Evolutionary conservation across 75 land plant genomes (phyloP).

Genomic region (Pinus tabuliformis): DNA sequence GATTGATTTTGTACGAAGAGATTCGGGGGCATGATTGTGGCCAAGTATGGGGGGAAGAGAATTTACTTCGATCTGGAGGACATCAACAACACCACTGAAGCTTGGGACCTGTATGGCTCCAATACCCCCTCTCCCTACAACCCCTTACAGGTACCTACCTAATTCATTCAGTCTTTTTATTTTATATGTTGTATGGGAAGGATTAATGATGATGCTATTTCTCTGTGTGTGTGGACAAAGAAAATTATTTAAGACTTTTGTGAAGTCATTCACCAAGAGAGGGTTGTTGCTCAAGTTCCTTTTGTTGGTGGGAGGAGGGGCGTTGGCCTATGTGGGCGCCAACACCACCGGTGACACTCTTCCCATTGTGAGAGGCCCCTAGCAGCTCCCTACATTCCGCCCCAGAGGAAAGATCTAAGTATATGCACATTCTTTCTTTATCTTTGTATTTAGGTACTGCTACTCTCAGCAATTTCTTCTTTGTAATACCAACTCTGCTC

Average conservation of each 20-base stretch:
- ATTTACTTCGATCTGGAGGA: slow-evolving; percentile 96
- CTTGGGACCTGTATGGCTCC: slow-evolving; percentile 95
- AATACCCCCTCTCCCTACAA: slow-evolving; percentile 96
- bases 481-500: too few species aligned
- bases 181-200: not conserved
- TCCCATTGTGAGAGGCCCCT: slow-evolving; percentile 92
- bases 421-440: not conserved
- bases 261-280: slow-evolving; percentile 94
- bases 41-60: too few species aligned
- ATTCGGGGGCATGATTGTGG: slow-evolving; percentile 29
- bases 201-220: not conserved
- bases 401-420: slow-evolving; percentile 87
- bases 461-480: not conserved
- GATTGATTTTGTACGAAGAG: not conserved
- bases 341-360: slow-evolving; percentile 66
- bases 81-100: slow-evolving; percentile 93
- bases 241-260: slow-evolving; percentile 98
- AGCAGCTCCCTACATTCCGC: slow-evolving; percentile 58
- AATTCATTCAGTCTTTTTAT: not conserved
- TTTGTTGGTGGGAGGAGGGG: slow-evolving; percentile 73
- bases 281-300: slow-evolving; percentile 91
- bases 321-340: slow-evolving; percentile 59
- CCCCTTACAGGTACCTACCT: slow-evolving; percentile 64
- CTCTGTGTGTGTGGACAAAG: slow-evolving; percentile 39
- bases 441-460: not conserved